These are phyloP conservation scores for Helicostylum pulchrum DNA, from an alignment of 192 early-diverging fungal genomes.

Conservation along the genomic window DNA sequence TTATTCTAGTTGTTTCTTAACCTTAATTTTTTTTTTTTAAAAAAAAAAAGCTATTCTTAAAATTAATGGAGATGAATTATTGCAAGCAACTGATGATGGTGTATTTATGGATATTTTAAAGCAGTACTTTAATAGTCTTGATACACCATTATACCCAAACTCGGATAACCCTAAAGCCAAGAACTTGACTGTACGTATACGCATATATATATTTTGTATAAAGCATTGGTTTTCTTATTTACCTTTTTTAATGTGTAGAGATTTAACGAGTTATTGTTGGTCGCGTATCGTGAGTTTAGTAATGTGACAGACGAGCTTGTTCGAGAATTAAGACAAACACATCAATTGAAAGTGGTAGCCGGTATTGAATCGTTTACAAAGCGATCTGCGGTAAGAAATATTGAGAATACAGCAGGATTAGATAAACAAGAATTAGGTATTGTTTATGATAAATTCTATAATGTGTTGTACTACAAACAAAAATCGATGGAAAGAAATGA, in stretches of 20 bases:
- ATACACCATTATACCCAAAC: constrained; percentile 58
- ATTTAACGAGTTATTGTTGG: constrained; percentile 74
- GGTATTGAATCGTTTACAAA: constrained; percentile 82
- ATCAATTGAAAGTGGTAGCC: constrained; percentile 81
- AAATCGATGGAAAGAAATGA: constrained; percentile 14
- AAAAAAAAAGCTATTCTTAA: constrained; percentile 88
- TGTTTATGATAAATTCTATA: constrained; percentile 81
- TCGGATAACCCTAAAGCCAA: constrained; percentile 43
- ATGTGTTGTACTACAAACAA: constrained; percentile 59
- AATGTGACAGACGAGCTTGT: constrained; percentile 66
- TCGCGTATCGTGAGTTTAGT: constrained; percentile 82
- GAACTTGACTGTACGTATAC: constrained; percentile 41
- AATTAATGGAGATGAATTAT: constrained; percentile 65
- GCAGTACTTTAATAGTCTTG: constrained; percentile 69
- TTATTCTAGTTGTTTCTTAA: not conserved
- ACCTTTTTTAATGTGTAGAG: constrained; percentile 27
- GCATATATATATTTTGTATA: not conserved
- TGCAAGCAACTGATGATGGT: constrained; percentile 56
- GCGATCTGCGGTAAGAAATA: constrained; percentile 68
- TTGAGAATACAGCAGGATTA: constrained; percentile 63
- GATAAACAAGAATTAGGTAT: constrained; percentile 72
- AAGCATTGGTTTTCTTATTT: not conserved
- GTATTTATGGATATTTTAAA: constrained; percentile 68
- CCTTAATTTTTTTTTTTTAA: constrained; percentile 23
- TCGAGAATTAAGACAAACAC: constrained; percentile 68